These are phyloP conservation scores for Pistacia vera DNA, from an alignment of 345 rosid genomes.

Conservation along the genomic window DNA sequence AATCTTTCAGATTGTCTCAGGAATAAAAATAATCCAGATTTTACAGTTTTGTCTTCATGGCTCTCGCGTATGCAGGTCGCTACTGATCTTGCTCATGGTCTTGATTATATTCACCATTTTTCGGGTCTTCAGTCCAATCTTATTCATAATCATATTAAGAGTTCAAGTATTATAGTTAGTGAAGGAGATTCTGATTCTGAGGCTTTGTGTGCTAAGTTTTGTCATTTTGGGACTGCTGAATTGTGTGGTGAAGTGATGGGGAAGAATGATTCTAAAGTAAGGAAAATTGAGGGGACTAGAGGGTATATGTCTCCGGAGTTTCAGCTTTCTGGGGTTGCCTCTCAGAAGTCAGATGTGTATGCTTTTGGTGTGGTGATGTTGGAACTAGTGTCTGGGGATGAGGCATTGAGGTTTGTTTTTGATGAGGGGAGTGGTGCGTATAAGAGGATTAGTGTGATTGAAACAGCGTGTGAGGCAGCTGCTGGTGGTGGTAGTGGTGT, in stretches of 20 bases:
- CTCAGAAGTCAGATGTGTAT: slow-evolving; percentile 49
- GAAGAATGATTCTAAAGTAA: slow-evolving; percentile 20
- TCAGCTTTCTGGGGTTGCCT: slow-evolving; percentile 33
- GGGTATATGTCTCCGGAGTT: slow-evolving; percentile 67
- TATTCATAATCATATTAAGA: slow-evolving; percentile 40
- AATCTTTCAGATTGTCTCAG: slow-evolving; percentile 49
- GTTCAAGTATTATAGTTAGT: slow-evolving; percentile 28
- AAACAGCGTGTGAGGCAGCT: slow-evolving; percentile 42
- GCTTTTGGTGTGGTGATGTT: slow-evolving; percentile 57
- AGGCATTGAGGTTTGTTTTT: slow-evolving; percentile 38
- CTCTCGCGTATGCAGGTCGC: slow-evolving; percentile 51
- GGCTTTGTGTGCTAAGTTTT: slow-evolving; percentile 27
- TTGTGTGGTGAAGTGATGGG: slow-evolving; percentile 26
- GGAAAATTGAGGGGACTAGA: slow-evolving; percentile 49
- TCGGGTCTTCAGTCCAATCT: slow-evolving; percentile 29
- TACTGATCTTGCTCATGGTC: slow-evolving; percentile 45
- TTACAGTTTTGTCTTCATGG: slow-evolving; percentile 53
- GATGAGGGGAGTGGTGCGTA: slow-evolving; percentile 39
- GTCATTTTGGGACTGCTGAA: slow-evolving; percentile 40
- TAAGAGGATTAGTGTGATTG: slow-evolving; percentile 40
- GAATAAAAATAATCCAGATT: slow-evolving; percentile 39
- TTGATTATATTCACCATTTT: slow-evolving; percentile 42
- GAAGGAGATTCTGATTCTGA: slow-evolving; percentile 6
- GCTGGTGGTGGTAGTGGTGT: slow-evolving; percentile 30
- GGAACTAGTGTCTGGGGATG: slow-evolving; percentile 55